Evolutionary conservation across 306 rosid genomes (phyloP), one percentile per base, ranked within the genome.

Genomic region (Boehmeria nivea): DNA sequence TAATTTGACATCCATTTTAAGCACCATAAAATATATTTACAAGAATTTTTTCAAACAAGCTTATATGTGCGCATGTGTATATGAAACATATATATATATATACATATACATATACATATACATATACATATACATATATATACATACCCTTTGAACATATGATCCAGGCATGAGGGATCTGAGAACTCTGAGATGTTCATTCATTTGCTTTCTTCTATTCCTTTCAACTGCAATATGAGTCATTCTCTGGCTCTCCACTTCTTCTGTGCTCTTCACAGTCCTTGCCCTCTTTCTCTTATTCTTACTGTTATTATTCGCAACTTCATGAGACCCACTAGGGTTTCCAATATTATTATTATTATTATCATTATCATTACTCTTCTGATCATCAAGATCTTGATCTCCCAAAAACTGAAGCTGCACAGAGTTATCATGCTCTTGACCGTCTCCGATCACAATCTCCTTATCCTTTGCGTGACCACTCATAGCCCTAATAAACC

Each of bases 101-200:
- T 33, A 33, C 38, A 33, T 11, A 40, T 40, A 31, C 36, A 31
- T 63, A 89, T 33, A 33, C 38, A 11, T 11, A 33, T 33, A 6
- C 3, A 3, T 40, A 3, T 40, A 40, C 44, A 11, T 11, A 33
- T 33, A 6, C 3, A 3, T 40, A 3, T 40, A 40, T 9, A 40
- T 40, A 31, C 36, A 31, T 63, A 89, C 97, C 76, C 97, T 77
- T 81, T 89, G 97, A 12, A 89, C 97, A 53, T 89, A 89, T 12
- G 97, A 89, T 33, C 97, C 95, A 2, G 97, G 97, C 97, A 89
- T 89, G 76, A 89, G 97, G 15, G 95, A 83, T 40, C 97, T 75
- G 38, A 89, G 75, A 7, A 89, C 97, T 0, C 97, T 89, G 66
- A 89, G 95, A 72, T 89, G 97, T 60, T 89, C 97, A 69, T 89